Evolutionary conservation across 805 yeast species (phyloP), one percentile per base, ranked within the genome.

Genomic region (Naumovozyma baii): DNA sequence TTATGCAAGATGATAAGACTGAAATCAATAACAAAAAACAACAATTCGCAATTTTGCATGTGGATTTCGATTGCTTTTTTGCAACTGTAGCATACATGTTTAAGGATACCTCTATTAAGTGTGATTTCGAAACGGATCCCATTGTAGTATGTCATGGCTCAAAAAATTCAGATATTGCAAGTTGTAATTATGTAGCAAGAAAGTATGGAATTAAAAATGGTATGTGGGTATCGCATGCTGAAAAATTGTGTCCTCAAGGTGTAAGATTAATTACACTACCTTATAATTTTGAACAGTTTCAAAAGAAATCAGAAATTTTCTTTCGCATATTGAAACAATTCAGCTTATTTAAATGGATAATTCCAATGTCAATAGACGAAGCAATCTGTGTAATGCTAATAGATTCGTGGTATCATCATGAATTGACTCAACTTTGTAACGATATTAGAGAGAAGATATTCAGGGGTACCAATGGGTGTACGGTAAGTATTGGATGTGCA

Each of bases 41-140:
- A 5, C 28, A 3, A 5, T 13, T 38, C 30, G 49, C 71, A 1
- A 73, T 88, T 8, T 55, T 88, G 39, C 96, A 90, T 57, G 70
- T 90, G 26, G 98, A 90, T 57, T 90, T 87, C 59, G 98, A 90
- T 58, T 86, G 95, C 47, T 90, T 92, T 52, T 90, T 90, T 62
- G 96, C 88, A 2, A 72, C 94, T 0, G 96, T 82, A 0, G 83
- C 96, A 0, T 73, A 84, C 2, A 61, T 78, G 39, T 67, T 62
- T 13, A 80, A 82, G 0, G 68, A 76, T 2, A 54, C 80, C 5
- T 37, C 22, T 22, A 16, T 37, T 4, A 15, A 35, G 18, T 43
- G 47, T 14, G 74, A 74, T 42, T 44, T 61, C 49, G 28, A 68
- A 33, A 43, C 64, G 49, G 60, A 80, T 70, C 66, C 80, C 54